Evolutionary conservation across 179 eudicot genomes (phyloP).

Genomic region (Actinidia chinensis): DNA sequence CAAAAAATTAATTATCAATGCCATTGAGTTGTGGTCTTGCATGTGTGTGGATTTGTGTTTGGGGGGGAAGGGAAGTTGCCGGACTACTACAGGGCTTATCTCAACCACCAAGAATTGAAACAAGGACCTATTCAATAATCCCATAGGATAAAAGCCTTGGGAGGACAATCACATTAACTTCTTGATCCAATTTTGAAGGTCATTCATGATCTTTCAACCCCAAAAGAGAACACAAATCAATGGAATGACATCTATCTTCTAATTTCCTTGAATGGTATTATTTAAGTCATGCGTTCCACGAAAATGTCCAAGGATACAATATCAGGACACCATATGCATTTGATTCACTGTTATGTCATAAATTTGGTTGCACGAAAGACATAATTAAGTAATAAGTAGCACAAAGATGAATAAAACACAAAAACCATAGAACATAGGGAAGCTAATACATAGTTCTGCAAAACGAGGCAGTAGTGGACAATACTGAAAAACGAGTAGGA

Average conservation of each 20-base stretch:
- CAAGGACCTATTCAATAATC: background rate
- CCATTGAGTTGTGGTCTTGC: background rate
- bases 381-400: background rate
- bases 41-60: background rate
- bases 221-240: background rate
- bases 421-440: background rate
- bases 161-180: no score
- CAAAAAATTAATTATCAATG: background rate
- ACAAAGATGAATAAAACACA: background rate
- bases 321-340: background rate
- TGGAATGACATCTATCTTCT: background rate
- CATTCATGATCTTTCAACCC: background rate
- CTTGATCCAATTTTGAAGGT: background rate
- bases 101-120: background rate
- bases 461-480: background rate
- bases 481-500: no score
- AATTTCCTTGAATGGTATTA: background rate
- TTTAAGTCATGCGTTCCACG: background rate
- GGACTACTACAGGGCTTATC: background rate
- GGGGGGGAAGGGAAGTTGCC: background rate
- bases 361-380: no score
- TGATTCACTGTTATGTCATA: background rate
- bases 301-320: background rate
- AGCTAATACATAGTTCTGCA: background rate
- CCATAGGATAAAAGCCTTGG: background rate